phyloP scores from a whole-genome alignment of 768 basidiomycete genomes.

The Sarcodon aspratus region DNA sequence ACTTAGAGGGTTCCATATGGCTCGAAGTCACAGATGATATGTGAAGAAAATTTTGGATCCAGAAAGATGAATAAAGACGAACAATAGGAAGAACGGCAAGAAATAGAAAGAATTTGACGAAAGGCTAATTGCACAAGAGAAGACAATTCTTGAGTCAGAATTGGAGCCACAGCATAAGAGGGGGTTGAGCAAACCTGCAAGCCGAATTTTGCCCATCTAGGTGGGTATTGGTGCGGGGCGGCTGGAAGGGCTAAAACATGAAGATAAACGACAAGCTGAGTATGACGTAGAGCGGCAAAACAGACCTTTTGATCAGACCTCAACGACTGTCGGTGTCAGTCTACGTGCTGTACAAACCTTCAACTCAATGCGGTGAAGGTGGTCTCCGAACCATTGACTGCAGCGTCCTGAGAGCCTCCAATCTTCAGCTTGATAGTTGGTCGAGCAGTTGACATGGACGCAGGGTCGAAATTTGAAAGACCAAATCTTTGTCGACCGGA shows the following conservation, averaged over 20 bases:
- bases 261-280: neutral
- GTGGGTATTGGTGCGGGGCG: conserved; percentile 74
- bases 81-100: conserved; percentile 37
- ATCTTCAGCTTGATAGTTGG: conserved; percentile 65
- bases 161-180: conserved; percentile 9
- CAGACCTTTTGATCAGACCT: conserved; percentile 16
- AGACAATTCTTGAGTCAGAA: conserved; percentile 33
- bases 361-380: too few relatives aligned
- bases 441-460: conserved; percentile 24
- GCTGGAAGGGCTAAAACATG: conserved; percentile 30
- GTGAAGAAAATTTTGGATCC: conserved; percentile 38
- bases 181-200: conserved; percentile 36
- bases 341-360: too few relatives aligned
- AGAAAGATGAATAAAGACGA: conserved; percentile 42
- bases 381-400: neutral
- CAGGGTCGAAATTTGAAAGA: neutral
- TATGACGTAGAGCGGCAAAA: conserved; percentile 3
- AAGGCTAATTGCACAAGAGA: conserved; percentile 51
- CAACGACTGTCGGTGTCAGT: neutral
- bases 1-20: conserved; percentile 58
- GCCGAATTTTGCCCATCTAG: conserved; percentile 70
- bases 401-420: conserved; percentile 10
- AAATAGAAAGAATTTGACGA: conserved; percentile 26
- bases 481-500: conserved; percentile 1
- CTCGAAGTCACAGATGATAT: conserved; percentile 51